Evolutionary conservation across 2,329 filamentous ascomycete species (phyloP).

Genomic region (Fonsecaea monophora): DNA sequence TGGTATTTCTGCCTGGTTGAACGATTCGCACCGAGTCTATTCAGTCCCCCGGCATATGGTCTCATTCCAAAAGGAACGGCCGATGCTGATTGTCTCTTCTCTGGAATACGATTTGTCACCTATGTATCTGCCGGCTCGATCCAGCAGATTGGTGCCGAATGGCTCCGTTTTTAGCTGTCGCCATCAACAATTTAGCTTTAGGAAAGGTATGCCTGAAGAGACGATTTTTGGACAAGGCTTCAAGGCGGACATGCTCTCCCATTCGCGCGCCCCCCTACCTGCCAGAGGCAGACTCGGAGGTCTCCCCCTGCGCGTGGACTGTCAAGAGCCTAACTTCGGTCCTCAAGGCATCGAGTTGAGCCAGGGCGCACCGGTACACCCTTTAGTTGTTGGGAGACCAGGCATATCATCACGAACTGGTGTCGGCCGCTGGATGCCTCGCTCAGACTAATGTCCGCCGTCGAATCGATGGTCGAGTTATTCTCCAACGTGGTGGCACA

Average conservation of each 20-base stretch:
- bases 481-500: not conserved
- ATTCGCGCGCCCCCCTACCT: not conserved
- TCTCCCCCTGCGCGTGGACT: not conserved
- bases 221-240: not conserved
- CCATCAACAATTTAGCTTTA: not conserved
- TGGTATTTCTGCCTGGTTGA: not conserved
- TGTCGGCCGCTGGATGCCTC: not conserved
- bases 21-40: not conserved
- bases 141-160: not conserved
- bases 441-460: not conserved
- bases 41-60: not conserved
- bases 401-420: not conserved
- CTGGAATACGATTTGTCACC: not conserved
- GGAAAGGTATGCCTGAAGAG: not conserved
- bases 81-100: not conserved
- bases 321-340: not conserved
- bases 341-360: not conserved
- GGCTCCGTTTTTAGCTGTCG: not conserved
- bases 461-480: not conserved
- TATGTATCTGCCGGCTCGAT: not conserved
- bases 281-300: not conserved
- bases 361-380: not conserved
- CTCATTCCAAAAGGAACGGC: not conserved
- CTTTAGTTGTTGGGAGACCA: not conserved
- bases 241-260: slow-evolving; percentile 1